Evolutionary conservation across 106 monocot genomes (phyloP).

Genomic region (Vanilla planifolia): DNA sequence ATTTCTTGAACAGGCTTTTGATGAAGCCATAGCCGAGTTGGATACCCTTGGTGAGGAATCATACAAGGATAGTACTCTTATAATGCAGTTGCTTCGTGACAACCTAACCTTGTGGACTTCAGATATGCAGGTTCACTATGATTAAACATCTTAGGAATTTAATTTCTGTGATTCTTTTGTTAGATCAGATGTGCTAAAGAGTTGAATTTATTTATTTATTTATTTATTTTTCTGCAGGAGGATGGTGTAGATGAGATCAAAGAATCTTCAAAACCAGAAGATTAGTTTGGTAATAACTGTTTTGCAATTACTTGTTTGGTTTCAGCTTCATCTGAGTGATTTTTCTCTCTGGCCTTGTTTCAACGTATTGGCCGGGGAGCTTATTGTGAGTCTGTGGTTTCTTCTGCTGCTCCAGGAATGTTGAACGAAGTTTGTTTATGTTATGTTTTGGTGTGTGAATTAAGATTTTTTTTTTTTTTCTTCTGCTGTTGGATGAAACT

Average conservation of each 20-base stretch:
- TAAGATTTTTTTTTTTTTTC: too few species aligned
- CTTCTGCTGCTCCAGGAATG: too few species aligned
- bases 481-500: too few species aligned
- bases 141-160: neutral
- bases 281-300: too few species aligned
- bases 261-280: conserved; percentile 22
- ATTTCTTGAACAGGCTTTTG: conserved; percentile 7
- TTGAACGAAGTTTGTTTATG: too few species aligned
- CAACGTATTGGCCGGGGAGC: too few species aligned
- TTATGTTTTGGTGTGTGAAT: too few species aligned
- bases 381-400: too few species aligned
- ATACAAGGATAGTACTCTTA: conserved; percentile 14
- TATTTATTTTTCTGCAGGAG: conserved; percentile 8
- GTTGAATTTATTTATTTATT: neutral
- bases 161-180: neutral
- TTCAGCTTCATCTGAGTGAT: too few species aligned
- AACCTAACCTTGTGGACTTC: conserved; percentile 15
- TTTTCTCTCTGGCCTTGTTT: too few species aligned
- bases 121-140: conserved; percentile 5
- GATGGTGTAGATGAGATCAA: conserved; percentile 32
- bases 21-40: conserved; percentile 10
- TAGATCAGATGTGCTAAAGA: neutral
- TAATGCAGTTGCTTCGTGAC: conserved; percentile 14
- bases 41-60: conserved; percentile 13
- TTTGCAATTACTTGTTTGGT: too few species aligned